Conservation (phyloP, 345 rosid species). For the Cardiospermum halicacabum region DNA sequence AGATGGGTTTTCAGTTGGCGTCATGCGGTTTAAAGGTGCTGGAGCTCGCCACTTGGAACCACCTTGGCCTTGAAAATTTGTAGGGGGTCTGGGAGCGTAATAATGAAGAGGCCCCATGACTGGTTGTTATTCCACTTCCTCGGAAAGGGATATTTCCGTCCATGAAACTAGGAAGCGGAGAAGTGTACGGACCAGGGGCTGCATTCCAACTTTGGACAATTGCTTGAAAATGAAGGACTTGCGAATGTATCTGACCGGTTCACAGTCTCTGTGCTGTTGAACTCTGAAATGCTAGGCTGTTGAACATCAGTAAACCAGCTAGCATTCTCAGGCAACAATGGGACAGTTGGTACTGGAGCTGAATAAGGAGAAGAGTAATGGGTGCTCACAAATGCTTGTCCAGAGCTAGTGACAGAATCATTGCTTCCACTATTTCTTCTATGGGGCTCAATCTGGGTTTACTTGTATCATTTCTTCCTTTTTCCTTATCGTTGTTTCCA, state of each 20-base stretch:
- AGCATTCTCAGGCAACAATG: constrained; percentile 77
- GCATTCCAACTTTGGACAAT: constrained; percentile 34
- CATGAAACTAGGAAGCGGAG: constrained; percentile 26
- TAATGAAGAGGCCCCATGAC: constrained; percentile 28
- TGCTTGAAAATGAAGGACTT: constrained; percentile 25
- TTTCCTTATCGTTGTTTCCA: constrained; percentile 33
- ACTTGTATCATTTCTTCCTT: constrained; percentile 28
- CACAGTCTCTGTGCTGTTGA: too few relatives aligned
- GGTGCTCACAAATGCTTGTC: constrained; percentile 24
- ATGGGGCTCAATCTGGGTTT: constrained; percentile 44
- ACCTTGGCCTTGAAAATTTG: constrained; percentile 27
- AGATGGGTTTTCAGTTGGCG: constrained; percentile 21
- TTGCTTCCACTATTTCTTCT: constrained; percentile 41
- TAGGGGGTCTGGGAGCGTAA: constrained; percentile 31
- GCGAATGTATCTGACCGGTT: constrained; percentile 28
- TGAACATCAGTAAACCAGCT: constrained; percentile 42
- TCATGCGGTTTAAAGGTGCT: constrained; percentile 27
- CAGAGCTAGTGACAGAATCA: constrained; percentile 18
- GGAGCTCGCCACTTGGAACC: constrained; percentile 46
- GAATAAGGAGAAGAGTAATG: constrained; percentile 43
- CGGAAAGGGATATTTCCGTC: constrained; percentile 41
- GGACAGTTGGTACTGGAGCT: constrained; percentile 78
- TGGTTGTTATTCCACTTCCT: constrained; percentile 28
- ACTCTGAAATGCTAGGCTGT: constrained; percentile 22
- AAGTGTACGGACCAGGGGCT: constrained; percentile 28